phyloP scores from a whole-genome alignment of 2,329 filamentous ascomycete species.

The Diaporthe amygdali region DNA sequence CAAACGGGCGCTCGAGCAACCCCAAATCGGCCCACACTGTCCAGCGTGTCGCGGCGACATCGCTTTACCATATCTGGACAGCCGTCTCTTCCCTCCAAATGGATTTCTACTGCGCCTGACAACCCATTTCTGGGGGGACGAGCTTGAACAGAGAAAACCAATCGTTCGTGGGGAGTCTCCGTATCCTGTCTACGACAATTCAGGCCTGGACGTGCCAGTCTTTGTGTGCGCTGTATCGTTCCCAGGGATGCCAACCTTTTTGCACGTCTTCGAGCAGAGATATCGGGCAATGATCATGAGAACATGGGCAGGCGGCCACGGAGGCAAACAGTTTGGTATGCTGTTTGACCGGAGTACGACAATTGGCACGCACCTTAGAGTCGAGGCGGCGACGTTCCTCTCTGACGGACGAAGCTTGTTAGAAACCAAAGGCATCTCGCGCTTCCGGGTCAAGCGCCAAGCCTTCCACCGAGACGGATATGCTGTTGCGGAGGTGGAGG shows the following conservation, averaged over 20 bases:
- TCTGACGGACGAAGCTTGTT: constrained; percentile 83
- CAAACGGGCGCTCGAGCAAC: constrained; percentile 74
- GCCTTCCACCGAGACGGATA: constrained; percentile 74
- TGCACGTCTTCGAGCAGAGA: constrained; percentile 91
- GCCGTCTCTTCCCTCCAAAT: constrained; percentile 60
- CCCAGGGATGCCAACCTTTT: constrained; percentile 81
- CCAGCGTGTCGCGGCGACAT: constrained; percentile 78
- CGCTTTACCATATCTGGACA: constrained; percentile 50
- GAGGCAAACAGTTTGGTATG: constrained; percentile 83
- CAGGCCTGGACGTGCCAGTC: constrained; percentile 68
- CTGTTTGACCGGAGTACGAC: constrained; percentile 55
- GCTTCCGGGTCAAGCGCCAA: constrained; percentile 74
- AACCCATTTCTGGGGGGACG: constrained; percentile 71
- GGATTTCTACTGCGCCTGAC: constrained; percentile 67
- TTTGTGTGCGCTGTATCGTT: constrained; percentile 86
- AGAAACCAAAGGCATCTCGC: constrained; percentile 76
- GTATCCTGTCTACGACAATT: constrained; percentile 44
- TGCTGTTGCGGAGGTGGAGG: constrained; percentile 74
- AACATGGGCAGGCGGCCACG: constrained; percentile 61
- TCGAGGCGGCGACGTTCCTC: constrained; percentile 75
- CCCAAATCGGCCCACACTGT: constrained; percentile 65
- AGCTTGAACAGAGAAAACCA: constrained; percentile 62
- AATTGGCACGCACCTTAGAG: constrained; percentile 74
- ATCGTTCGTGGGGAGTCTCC: constrained; percentile 63
- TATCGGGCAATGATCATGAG: constrained; percentile 90